These are phyloP conservation scores for Leucogyrophana mollusca DNA, from an alignment of 768 basidiomycete species.

Conservation along the genomic window DNA sequence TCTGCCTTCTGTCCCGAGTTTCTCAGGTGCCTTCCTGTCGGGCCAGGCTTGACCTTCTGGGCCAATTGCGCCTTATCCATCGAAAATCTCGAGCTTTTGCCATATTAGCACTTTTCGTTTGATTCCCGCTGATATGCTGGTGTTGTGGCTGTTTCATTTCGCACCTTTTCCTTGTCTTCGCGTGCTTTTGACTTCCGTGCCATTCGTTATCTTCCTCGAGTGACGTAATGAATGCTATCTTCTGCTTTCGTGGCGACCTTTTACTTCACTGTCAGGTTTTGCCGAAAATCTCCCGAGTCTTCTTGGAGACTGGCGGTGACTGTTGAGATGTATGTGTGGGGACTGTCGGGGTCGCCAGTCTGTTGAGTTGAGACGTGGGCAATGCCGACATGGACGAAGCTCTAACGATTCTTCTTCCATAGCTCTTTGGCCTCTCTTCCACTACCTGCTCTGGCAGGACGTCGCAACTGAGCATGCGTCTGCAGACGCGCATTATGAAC, in stretches of 20 bases:
- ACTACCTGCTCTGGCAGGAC: slow-evolving; percentile 98
- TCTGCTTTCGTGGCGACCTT: background rate
- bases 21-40: background rate
- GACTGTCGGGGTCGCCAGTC: too few relatives aligned
- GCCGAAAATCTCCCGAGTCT: slow-evolving; percentile 3
- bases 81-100: background rate
- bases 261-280: background rate
- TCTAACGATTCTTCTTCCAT: slow-evolving; percentile 5
- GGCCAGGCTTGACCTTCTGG: too few relatives aligned
- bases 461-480: slow-evolving; percentile 86
- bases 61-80: too few relatives aligned
- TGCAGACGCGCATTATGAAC: slow-evolving; percentile 73
- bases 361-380: too few relatives aligned
- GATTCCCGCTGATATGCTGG: background rate
- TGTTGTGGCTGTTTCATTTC: background rate
- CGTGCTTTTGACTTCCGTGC: background rate
- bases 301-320: background rate
- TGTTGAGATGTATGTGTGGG: slow-evolving; percentile 6
- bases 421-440: slow-evolving; percentile 98
- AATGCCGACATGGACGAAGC: too few relatives aligned
- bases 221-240: background rate
- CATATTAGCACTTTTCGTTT: background rate
- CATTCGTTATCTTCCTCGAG: background rate
- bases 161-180: background rate
- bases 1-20: slow-evolving; percentile 6